These are phyloP conservation scores for Leucosporidium scottii DNA, from an alignment of 768 basidiomycete species.

Conservation along the genomic window DNA sequence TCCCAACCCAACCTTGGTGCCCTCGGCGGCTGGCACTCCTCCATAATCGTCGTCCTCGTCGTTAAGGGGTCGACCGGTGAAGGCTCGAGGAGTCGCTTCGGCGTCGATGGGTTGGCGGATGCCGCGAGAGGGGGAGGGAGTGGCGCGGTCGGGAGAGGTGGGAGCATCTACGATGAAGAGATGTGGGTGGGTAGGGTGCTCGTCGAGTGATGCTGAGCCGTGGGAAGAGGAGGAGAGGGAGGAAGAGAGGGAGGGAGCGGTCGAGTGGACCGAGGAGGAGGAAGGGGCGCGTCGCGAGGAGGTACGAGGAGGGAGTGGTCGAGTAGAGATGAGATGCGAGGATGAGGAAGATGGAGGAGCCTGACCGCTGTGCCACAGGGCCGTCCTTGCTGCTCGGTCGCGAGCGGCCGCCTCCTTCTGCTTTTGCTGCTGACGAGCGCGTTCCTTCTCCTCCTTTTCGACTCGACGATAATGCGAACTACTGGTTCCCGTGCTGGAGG, in stretches of 20 bases:
- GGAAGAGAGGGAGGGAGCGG: slow-evolving; percentile 2
- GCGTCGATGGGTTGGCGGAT: too few relatives aligned
- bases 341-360: not conserved
- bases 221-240: not conserved
- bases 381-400: too few relatives aligned
- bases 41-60: too few relatives aligned
- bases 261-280: not conserved
- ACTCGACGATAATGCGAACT: slow-evolving; percentile 19
- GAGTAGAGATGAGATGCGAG: not conserved
- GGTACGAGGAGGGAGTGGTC: not conserved
- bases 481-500: not conserved
- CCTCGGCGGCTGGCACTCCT: too few relatives aligned
- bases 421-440: not conserved
- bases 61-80: too few relatives aligned
- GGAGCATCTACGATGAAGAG: not conserved
- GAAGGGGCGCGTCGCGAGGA: slow-evolving; percentile 5
- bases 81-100: too few relatives aligned
- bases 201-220: not conserved
- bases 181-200: slow-evolving; percentile 2
- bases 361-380: too few relatives aligned
- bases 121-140: too few relatives aligned
- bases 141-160: not conserved
- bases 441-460: slow-evolving; percentile 19
- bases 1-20: too few relatives aligned
- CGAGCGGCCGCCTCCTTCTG: not conserved